These are phyloP conservation scores for Collybiopsis luxurians DNA, from an alignment of 768 basidiomycete species.

Conservation along the genomic window DNA sequence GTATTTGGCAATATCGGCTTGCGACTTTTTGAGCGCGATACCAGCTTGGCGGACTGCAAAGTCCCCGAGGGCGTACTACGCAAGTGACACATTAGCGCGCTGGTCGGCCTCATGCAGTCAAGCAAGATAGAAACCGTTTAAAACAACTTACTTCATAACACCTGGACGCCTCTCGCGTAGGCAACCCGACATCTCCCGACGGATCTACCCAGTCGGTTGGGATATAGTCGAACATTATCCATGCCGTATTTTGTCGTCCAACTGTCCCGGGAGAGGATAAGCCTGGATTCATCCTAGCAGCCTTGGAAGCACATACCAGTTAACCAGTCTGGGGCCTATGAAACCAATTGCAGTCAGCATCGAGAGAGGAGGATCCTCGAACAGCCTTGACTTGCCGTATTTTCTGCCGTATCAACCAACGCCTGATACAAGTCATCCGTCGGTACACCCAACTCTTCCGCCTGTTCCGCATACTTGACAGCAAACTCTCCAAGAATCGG, in stretches of 20 bases:
- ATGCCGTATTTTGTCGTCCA: conserved; percentile 50
- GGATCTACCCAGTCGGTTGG: conserved; percentile 49
- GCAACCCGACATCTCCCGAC: conserved; percentile 42
- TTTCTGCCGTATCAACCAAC: conserved; percentile 48
- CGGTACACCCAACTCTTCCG: conserved; percentile 38
- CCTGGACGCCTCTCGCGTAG: conserved; percentile 49
- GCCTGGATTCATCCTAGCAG: neutral
- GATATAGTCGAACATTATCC: conserved; percentile 48
- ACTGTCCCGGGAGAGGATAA: conserved; percentile 24
- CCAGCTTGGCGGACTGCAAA: conserved; percentile 54
- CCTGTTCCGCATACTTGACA: conserved; percentile 38
- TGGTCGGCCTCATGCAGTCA: too few species aligned
- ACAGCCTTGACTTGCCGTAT: conserved; percentile 33
- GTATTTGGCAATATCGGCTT: conserved; percentile 38
- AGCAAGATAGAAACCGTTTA: neutral
- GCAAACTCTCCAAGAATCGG: conserved; percentile 52
- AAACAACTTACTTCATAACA: conserved; percentile 37
- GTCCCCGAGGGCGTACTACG: conserved; percentile 46
- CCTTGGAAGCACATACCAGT: conserved; percentile 26
- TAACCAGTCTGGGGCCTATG: conserved; percentile 50
- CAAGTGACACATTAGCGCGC: too few species aligned
- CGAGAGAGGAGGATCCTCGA: neutral
- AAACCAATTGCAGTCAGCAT: neutral
- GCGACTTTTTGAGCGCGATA: conserved; percentile 34
- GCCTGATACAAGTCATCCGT: conserved; percentile 47